Percentiles rank a stretch among this genome's conserved stretches.
phyloP scores from a whole-genome alignment of 805 yeast genomes.

The Suhomyces xylopsoci region DNA sequence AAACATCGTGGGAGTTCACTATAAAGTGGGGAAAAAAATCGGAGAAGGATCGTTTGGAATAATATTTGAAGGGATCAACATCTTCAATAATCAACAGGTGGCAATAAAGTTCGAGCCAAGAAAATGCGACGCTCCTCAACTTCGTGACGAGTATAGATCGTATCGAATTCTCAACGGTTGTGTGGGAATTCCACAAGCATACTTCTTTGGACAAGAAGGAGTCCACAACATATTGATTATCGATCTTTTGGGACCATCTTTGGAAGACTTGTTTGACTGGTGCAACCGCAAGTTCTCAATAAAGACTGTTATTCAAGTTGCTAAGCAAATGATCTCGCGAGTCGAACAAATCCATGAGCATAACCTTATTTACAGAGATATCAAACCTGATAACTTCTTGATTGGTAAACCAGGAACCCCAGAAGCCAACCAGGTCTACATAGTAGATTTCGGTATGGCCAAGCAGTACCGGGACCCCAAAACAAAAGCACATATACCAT shows the following conservation, averaged over 20 bases:
- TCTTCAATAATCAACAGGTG: conserved; percentile 87
- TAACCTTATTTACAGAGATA: conserved; percentile 91
- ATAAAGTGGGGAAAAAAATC: conserved; percentile 93
- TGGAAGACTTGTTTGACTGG: conserved; percentile 97
- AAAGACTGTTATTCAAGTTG: conserved; percentile 89
- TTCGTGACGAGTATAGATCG: conserved; percentile 95
- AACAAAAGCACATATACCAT: conserved; percentile 93
- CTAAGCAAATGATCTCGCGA: conserved; percentile 88
- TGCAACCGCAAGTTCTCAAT: conserved; percentile 87
- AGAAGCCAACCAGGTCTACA: conserved; percentile 79
- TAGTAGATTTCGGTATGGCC: conserved; percentile 99
- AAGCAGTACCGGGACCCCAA: conserved; percentile 96
- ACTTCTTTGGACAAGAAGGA: conserved; percentile 98
- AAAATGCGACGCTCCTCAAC: conserved; percentile 95
- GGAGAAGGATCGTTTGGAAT: conserved; percentile 99
- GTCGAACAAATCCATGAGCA: conserved; percentile 86
- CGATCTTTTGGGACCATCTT: conserved; percentile 90
- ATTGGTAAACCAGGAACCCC: conserved; percentile 86
- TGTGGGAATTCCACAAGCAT: conserved; percentile 91
- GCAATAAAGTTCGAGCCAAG: conserved; percentile 98
- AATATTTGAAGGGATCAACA: conserved; percentile 90
- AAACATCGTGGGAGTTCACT: conserved; percentile 88
- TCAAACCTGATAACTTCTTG: conserved; percentile 94
- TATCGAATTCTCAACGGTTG: conserved; percentile 82
- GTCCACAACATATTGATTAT: conserved; percentile 92